These are phyloP conservation scores for Heracleum sosnowskyi DNA, from an alignment of 129 eudicot genomes.

Conservation along the genomic window DNA sequence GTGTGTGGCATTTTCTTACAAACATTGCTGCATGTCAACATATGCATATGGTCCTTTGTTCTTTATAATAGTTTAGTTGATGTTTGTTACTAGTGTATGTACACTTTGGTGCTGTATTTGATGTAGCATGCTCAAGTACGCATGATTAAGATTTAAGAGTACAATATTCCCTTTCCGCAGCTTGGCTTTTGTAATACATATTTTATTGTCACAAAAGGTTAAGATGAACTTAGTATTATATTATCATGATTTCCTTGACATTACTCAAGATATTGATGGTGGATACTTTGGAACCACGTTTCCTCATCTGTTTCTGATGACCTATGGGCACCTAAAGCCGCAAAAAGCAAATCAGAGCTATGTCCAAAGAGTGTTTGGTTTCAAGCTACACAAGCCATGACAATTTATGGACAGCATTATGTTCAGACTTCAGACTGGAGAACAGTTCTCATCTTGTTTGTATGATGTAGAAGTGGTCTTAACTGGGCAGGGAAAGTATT, in stretches of 20 bases:
- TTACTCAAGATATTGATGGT: conserved; percentile 71
- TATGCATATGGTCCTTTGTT: background rate
- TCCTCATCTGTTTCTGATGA: conserved; percentile 92
- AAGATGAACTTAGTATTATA: background rate
- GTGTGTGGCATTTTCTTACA: background rate
- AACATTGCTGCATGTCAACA: background rate
- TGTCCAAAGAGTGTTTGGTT: conserved; percentile 80
- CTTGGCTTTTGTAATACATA: background rate
- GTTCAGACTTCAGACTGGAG: conserved; percentile 5
- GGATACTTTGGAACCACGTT: conserved; percentile 97
- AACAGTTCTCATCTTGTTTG: conserved; percentile 20
- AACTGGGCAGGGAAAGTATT: conserved; percentile 25
- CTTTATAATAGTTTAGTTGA: background rate
- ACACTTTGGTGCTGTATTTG: background rate
- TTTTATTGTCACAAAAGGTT: background rate
- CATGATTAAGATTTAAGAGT: background rate
- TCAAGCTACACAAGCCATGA: conserved; percentile 72
- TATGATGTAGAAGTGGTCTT: conserved; percentile 15
- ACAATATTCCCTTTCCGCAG: background rate
- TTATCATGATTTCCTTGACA: conserved; percentile 41
- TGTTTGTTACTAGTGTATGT: background rate
- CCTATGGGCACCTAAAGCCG: conserved; percentile 86
- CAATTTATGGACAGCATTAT: background rate
- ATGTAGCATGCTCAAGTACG: background rate
- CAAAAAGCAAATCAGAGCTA: conserved; percentile 64